A percentile compares a stretch with the other conserved stretches of the same genome.
phyloP scores from a whole-genome alignment of 441 rosid species.

The Croton laevigatus region DNA sequence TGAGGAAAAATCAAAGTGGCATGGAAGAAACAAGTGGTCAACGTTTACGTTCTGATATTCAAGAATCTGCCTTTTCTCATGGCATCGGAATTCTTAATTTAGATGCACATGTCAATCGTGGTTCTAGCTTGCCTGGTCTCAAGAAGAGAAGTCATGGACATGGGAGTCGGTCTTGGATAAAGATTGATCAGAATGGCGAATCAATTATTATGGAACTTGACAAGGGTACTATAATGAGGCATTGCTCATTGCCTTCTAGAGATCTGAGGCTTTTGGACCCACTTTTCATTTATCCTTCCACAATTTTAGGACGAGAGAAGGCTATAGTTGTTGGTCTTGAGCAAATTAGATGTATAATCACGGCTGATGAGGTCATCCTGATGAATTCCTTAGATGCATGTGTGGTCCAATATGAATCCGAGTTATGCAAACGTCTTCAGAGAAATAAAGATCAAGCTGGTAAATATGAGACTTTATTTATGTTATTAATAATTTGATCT shows the following conservation, averaged over 20 bases:
- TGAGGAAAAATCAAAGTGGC: conserved; percentile 20
- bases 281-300: conserved; percentile 85
- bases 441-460: conserved; percentile 60
- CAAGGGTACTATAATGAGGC: conserved; percentile 86
- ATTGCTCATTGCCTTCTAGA: conserved; percentile 87
- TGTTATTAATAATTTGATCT: conserved; percentile 1
- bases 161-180: conserved; percentile 89
- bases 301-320: conserved; percentile 88
- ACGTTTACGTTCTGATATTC: conserved; percentile 26
- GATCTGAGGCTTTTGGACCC: conserved; percentile 95
- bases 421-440: conserved; percentile 80
- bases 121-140: conserved; percentile 42
- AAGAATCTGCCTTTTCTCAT: conserved; percentile 36
- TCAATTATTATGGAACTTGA: conserved; percentile 72
- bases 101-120: conserved; percentile 42
- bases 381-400: conserved; percentile 84
- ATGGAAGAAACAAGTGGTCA: conserved; percentile 52
- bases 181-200: conserved; percentile 74
- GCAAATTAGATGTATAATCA: conserved; percentile 88
- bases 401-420: conserved; percentile 70
- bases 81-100: conserved; percentile 37
- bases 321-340: conserved; percentile 92
- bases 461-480: conserved; percentile 17
- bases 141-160: conserved; percentile 93
- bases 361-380: conserved; percentile 86